Base-by-base conservation (phyloP, 176 grass and related monocot species). In the Phragmites australis region DNA sequence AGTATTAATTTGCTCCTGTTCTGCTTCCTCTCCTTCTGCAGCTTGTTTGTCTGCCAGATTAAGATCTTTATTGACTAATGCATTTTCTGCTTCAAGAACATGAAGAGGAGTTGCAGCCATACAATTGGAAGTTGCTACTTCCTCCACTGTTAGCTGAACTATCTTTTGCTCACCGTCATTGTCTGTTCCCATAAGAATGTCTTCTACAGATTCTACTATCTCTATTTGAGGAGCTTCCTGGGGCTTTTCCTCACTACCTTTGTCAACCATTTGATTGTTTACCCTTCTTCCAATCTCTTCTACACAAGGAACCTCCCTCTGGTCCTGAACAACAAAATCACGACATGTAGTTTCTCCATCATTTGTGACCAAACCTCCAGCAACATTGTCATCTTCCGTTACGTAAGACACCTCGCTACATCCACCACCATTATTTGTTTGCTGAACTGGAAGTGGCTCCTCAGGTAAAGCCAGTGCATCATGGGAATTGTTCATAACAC, bases 241-340 rank as follows among this genome's bases (percentile, higher is more conserved):
- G 21, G 72, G 25, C 63, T 61, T 52, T 47, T 62, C 53, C 14
- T 62, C 3, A 15, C 46, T 86, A 47, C 58, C 69, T 86, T 74
- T 68, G 49, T 81, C 50, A 66, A 25, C 30, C 11, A 75, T 75
- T 54, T 59, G 27, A 40, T 49, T 49, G 61, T 56, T 81, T 75
- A 49, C 70, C 37, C 82, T 49, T 67, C 77, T 61, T 51, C 49
- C 50, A 81, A 51, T 68, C 61, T 75, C 61, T 75, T 87, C 59
- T n/a, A 68, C 23, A 67, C 61, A 75, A 66, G 29, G 56, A 42
- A 68, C 32, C 7, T 68, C 51, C 61, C 11, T 81, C 21, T 75
- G 42, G n/a, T 68, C 77, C 70, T 81, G 5, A 12, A 9, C 6
- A 5, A 60, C 77, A 81, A 80, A 27, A 75, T 58, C 70, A 42